Percentiles rank a stretch among this genome's conserved stretches.
Evolutionary conservation across 2,329 filamentous ascomycete genomes (phyloP).

Genomic region (Colletotrichum sp.): DNA sequence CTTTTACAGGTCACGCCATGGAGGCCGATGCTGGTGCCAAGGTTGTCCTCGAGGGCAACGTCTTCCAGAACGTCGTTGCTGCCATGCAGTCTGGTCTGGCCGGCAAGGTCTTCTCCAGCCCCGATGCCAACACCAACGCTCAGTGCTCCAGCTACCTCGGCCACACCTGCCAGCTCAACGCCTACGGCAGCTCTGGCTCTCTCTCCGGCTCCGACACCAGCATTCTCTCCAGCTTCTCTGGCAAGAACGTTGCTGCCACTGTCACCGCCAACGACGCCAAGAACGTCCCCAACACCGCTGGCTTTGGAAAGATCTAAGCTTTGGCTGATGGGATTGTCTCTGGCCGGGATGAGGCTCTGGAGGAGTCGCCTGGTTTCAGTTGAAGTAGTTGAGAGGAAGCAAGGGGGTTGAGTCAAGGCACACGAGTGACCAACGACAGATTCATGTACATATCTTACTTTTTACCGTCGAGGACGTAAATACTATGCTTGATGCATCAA

Average conservation of each 20-base stretch:
- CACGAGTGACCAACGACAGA: background rate
- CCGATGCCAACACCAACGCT: conserved; percentile 37
- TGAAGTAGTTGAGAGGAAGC: background rate
- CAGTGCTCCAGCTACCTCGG: conserved; percentile 51
- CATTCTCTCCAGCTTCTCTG: conserved; percentile 50
- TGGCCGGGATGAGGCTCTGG: background rate
- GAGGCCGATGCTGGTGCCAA: conserved; percentile 49
- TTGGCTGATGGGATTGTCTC: background rate
- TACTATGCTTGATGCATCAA: conserved; percentile 19
- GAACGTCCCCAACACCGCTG: conserved; percentile 41
- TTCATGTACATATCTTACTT: conserved; percentile 17
- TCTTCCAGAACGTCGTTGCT: conserved; percentile 59
- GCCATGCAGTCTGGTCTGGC: conserved; percentile 38
- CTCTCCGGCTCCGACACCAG: conserved; percentile 46
- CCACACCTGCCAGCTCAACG: conserved; percentile 56
- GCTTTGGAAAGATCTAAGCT: conserved; percentile 48
- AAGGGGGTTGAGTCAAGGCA: background rate
- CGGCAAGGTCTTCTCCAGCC: conserved; percentile 38
- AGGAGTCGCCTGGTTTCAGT: background rate
- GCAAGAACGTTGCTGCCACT: conserved; percentile 46
- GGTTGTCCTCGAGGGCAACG: conserved; percentile 59
- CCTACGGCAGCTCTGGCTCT: conserved; percentile 44
- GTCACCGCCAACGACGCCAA: conserved; percentile 36
- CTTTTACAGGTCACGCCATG: conserved; percentile 56
- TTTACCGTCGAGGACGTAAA: conserved; percentile 6